Base-by-base conservation (phyloP, 148 eudicot species). In the Diospyros kaki region DNA sequence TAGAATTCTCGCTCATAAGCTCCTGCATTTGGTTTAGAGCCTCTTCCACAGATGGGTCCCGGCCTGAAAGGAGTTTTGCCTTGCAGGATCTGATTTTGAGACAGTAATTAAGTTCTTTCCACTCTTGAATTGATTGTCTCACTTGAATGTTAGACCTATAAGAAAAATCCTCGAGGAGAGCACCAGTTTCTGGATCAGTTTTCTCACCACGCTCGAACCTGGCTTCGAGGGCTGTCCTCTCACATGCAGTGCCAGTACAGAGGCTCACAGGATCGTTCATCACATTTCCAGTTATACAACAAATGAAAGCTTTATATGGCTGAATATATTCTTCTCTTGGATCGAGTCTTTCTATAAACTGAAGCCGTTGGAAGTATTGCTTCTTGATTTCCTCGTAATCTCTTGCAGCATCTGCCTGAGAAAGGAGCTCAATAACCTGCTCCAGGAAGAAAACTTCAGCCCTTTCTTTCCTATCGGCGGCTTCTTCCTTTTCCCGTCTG, bases 181-280 rank as follows among this genome's bases (percentile, higher is more conserved):
- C 84, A n/a, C 82, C 84, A 1, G 87, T 78, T 62, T 75, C 75
- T 1, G 87, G 87, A 81, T 84, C 87, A 18, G 75, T 81, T 69
- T 81, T 84, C 64, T 81, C 72, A 4, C 87, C 87, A 9, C 69
- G 14, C 17, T 53, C 72, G 12, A 84, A 84, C 84, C 84, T 81
- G 50, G 64, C 76, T 70, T 84, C 80, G 7, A 84, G 67, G 42
- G 80, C 84, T 17, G 58, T 76, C 66, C 87, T 84, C 68, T 81
- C 84, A 46, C 84, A 81, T 38, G 87, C 75, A 72, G 87, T 84
- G 41, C 87, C 84, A 4, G 84, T 84, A 71, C 80, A 84, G 66
- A 81, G 83, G 66, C 87, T 81, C 28, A 84, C 84, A 58, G 87
- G 87, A 78, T 84, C 87, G 11, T 58, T 73, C 87, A 84, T 84